Conservation (phyloP, 495 filamentous ascomycete species). For the Podospora conica region DNA sequence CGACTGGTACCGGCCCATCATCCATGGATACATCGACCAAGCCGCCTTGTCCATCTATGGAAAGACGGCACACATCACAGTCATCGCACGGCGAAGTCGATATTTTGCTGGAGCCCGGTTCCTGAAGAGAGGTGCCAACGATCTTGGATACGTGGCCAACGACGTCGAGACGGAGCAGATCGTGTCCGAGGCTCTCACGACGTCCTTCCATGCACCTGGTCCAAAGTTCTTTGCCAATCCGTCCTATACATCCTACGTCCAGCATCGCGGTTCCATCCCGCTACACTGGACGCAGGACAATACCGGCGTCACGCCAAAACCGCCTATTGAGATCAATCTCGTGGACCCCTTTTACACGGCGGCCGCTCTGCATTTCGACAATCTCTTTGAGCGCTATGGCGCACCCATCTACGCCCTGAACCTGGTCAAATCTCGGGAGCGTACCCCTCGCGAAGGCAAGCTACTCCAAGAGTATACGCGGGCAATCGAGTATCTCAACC, state of each 20-base stretch:
- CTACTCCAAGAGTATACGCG: constrained; percentile 81
- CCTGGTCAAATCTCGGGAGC: constrained; percentile 82
- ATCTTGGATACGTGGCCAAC: constrained; percentile 93
- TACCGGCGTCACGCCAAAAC: constrained; percentile 90
- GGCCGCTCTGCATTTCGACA: constrained; percentile 95
- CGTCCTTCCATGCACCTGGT: constrained; percentile 90
- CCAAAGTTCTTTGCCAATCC: constrained; percentile 81
- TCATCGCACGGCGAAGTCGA: constrained; percentile 87
- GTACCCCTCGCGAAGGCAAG: constrained; percentile 89
- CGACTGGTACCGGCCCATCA: constrained; percentile 94
- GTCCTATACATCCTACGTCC: constrained; percentile 90
- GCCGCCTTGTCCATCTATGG: constrained; percentile 78
- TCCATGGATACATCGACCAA: constrained; percentile 95
- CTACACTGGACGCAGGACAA: constrained; percentile 97
- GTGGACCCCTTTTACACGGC: constrained; percentile 93
- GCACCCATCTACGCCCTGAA: constrained; percentile 90
- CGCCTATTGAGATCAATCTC: constrained; percentile 88
- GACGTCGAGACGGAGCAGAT: constrained; percentile 99
- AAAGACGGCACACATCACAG: constrained; percentile 77
- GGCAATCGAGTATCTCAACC: constrained; percentile 88
- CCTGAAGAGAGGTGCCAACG: constrained; percentile 90
- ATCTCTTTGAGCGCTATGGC: constrained; percentile 90
- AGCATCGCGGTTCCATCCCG: constrained; percentile 94
- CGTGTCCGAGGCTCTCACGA: constrained; percentile 86
- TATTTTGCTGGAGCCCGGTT: constrained; percentile 94